Evolutionary conservation across 2,329 filamentous ascomycete species (phyloP), one percentile per base, ranked within the genome.

Genomic region (Paecilomyces variotii): DNA sequence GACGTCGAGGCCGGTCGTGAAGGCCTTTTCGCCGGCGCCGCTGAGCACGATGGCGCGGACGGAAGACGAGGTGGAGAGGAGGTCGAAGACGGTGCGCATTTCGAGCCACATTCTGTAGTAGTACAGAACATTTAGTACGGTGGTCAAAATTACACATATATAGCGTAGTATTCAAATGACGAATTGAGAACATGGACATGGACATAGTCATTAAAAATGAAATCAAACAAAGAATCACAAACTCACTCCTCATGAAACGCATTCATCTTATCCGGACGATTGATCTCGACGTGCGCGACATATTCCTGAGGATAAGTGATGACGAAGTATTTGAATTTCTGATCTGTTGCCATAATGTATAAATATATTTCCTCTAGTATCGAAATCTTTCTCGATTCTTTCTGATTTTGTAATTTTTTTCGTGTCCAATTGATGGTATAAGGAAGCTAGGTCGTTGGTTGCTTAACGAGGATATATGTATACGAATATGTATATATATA

Each of bases 271-370:
- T 84, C 75, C 1, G 92, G 85, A 1, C 92, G 84, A 78, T 95
- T 92, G 76, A 96, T 96, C 76, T 97, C 88, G 60, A 97, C 88
- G 72, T 96, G 90, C n/a, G 87, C 89, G 54, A 97, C 87, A 77
- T 86, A 86, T 68, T 87, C 82, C 39, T 77, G 69, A 0, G 91
- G 90, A 50, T 85, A 86, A n/a, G 83, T 85, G 65, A 95, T 80
- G 64, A 86, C 84, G 82, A 91, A 91, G 79, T 89, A 80, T 65
- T 87, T 65, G 62, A 63, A 68, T 11, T 45, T 45, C 39, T 45
- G 27, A 5, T 52, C 50, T 4, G 50, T 10, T 27, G 50, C 50
- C 27, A 28, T 26, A 14, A 19, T 45, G n/a, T n/a, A 32, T 32
- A 32, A 6, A 32, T 5, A 32, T 32, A 34, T 34, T 12, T 34